Evolutionary conservation across 257 asterid species (phyloP).

Genomic region (Solanum sejunctum): DNA sequence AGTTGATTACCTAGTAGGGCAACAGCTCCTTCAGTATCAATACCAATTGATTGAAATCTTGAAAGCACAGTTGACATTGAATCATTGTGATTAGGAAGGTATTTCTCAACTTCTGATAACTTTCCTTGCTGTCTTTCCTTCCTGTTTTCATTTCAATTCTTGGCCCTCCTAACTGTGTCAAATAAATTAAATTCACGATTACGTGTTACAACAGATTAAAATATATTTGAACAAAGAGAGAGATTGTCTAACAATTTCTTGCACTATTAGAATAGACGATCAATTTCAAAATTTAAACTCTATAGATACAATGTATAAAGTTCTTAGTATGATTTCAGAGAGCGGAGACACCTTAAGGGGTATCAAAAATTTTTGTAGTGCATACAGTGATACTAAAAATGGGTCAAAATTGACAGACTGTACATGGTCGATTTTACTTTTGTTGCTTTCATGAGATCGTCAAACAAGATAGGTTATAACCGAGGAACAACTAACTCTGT

Average conservation of each 20-base stretch:
- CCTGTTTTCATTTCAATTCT: conserved; percentile 57
- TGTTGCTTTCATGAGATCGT: no score
- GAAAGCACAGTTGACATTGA: conserved; percentile 42
- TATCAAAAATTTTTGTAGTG: no score
- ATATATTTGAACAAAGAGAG: background rate
- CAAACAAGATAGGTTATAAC: no score
- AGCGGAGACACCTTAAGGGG: background rate
- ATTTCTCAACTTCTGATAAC: conserved; percentile 29
- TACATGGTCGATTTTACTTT: no score
- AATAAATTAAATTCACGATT: background rate
- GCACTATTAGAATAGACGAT: no score
- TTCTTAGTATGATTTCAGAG: background rate
- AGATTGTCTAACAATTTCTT: no score
- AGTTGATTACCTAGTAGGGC: conserved; percentile 50
- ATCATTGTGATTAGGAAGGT: conserved; percentile 65
- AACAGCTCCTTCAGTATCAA: conserved; percentile 55
- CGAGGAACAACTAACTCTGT: no score
- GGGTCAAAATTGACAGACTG: no score
- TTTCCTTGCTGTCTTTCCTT: conserved; percentile 47
- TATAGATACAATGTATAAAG: fast-evolving
- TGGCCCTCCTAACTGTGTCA: conserved; percentile 58
- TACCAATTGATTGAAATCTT: conserved; percentile 38
- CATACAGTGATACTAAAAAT: background rate
- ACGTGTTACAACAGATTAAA: background rate
- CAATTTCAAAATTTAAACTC: background rate